A percentile compares a stretch with the other conserved stretches of the same genome.
phyloP scores from a whole-genome alignment of 2,329 filamentous ascomycete genomes.

The Aspergillus carbonarius region DNA sequence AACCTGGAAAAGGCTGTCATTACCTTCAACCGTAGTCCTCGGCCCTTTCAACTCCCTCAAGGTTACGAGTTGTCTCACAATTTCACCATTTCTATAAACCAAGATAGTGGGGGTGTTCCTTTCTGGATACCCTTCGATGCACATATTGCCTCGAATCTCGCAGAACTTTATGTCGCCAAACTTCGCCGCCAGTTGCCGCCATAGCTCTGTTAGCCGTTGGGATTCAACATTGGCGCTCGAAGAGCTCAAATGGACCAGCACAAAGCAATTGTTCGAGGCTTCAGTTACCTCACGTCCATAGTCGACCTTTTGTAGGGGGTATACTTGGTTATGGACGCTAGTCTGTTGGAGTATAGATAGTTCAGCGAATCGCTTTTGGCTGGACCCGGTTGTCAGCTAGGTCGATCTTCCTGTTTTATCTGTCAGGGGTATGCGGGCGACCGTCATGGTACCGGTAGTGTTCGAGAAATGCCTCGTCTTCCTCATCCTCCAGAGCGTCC shows the following conservation, averaged over 20 bases:
- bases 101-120: slow-evolving; percentile 91
- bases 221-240: slow-evolving; percentile 81
- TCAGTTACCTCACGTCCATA: slow-evolving; percentile 91
- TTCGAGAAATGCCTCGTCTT: slow-evolving; percentile 89
- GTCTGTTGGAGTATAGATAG: slow-evolving; percentile 72
- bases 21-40: slow-evolving; percentile 62
- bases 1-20: slow-evolving; percentile 4
- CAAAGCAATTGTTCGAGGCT: slow-evolving; percentile 67
- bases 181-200: slow-evolving; percentile 77
- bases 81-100: slow-evolving; percentile 89
- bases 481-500: slow-evolving; percentile 88
- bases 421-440: background rate
- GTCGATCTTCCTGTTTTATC: background rate
- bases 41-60: slow-evolving; percentile 74
- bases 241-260: slow-evolving; percentile 79
- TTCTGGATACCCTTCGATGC: slow-evolving; percentile 95
- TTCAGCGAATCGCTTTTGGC: slow-evolving; percentile 81
- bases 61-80: slow-evolving; percentile 89
- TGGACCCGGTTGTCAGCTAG: slow-evolving; percentile 22
- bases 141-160: slow-evolving; percentile 86
- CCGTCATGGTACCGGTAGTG: slow-evolving; percentile 62
- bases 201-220: slow-evolving; percentile 76
- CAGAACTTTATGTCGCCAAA: slow-evolving; percentile 98
- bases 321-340: slow-evolving; percentile 83
- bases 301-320: slow-evolving; percentile 90